These are phyloP conservation scores for Endothia cerciana DNA, from an alignment of 2,329 filamentous ascomycete genomes.

Conservation along the genomic window DNA sequence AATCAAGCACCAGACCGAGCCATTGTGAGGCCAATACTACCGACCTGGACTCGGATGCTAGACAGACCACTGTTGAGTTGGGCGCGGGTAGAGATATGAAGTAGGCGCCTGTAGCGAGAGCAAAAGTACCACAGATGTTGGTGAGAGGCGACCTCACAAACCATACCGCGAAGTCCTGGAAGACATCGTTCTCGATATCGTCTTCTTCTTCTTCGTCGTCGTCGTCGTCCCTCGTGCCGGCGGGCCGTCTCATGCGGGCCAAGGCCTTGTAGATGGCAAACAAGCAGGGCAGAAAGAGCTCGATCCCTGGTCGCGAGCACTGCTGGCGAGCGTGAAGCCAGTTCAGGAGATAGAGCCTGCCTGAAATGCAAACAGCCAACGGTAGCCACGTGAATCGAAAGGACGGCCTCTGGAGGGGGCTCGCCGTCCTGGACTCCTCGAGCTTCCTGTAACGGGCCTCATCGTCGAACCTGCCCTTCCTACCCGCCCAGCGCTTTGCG, in stretches of 20 bases:
- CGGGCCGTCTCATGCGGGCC: conserved; percentile 37
- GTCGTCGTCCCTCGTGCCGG: conserved; percentile 32
- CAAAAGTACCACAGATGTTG: conserved; percentile 41
- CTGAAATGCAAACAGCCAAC: conserved; percentile 48
- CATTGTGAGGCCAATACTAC: conserved; percentile 48
- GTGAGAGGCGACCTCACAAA: conserved; percentile 46
- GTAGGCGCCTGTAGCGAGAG: conserved; percentile 50
- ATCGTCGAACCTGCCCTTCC: conserved; percentile 50
- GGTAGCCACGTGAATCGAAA: conserved; percentile 50
- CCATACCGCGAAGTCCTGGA: conserved; percentile 54
- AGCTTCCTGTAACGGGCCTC: conserved; percentile 33
- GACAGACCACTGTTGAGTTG: conserved; percentile 58
- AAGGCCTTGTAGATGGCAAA: conserved; percentile 51
- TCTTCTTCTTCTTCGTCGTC: conserved; percentile 50
- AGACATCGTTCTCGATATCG: conserved; percentile 47
- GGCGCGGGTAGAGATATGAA: conserved; percentile 43
- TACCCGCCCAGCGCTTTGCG: conserved; percentile 51
- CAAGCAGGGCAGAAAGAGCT: conserved; percentile 54
- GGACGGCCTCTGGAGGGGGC: conserved; percentile 48
- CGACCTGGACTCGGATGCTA: conserved; percentile 45
- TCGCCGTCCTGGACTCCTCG: conserved; percentile 40
- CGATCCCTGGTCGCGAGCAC: conserved; percentile 54
- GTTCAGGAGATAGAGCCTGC: conserved; percentile 54
- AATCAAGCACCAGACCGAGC: conserved; percentile 51
- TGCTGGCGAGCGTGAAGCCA: conserved; percentile 51